Percentiles rank a stretch among this genome's conserved stretches.
phyloP scores from a whole-genome alignment of 2,329 filamentous ascomycete genomes.

The Dactylellina haptotyla region DNA sequence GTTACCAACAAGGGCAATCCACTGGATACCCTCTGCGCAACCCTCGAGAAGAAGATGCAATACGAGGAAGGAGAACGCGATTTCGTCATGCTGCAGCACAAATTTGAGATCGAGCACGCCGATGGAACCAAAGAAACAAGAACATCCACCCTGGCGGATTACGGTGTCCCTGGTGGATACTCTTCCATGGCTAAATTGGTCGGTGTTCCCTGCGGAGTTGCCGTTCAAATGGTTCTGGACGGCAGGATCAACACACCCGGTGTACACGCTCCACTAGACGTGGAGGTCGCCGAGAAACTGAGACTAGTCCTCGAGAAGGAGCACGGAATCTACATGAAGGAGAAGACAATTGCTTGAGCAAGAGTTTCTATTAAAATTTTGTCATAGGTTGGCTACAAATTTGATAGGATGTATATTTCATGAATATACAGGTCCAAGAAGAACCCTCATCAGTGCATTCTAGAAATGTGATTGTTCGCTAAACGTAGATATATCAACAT shows the following conservation, averaged over 20 bases:
- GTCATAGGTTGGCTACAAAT: background rate
- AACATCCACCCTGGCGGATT: slow-evolving; percentile 83
- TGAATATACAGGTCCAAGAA: slow-evolving; percentile 8
- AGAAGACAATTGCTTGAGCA: slow-evolving; percentile 69
- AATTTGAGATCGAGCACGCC: slow-evolving; percentile 83
- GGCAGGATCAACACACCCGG: slow-evolving; percentile 78
- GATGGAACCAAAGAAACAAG: slow-evolving; percentile 79
- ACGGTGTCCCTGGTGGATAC: slow-evolving; percentile 82
- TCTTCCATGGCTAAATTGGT: slow-evolving; percentile 85
- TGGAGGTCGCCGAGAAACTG: slow-evolving; percentile 70
- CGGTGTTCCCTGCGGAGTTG: slow-evolving; percentile 78
- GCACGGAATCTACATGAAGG: slow-evolving; percentile 77
- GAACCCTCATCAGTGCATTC: background rate
- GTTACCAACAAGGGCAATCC: slow-evolving; percentile 75
- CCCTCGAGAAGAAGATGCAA: slow-evolving; percentile 90
- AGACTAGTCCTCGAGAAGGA: slow-evolving; percentile 75
- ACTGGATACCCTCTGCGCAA: slow-evolving; percentile 89
- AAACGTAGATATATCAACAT: background rate
- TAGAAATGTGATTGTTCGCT: slow-evolving; percentile 1
- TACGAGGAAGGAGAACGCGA: slow-evolving; percentile 85
- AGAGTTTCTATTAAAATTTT: background rate
- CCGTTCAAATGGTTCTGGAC: slow-evolving; percentile 80
- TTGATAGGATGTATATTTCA: slow-evolving; percentile 20
- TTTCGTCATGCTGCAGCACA: slow-evolving; percentile 75
- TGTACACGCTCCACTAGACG: slow-evolving; percentile 79